Percentiles rank a stretch among this genome's conserved stretches.
Evolutionary conservation across 176 grass and related monocot genomes (phyloP).

Genomic region (Aegilops longissima): DNA sequence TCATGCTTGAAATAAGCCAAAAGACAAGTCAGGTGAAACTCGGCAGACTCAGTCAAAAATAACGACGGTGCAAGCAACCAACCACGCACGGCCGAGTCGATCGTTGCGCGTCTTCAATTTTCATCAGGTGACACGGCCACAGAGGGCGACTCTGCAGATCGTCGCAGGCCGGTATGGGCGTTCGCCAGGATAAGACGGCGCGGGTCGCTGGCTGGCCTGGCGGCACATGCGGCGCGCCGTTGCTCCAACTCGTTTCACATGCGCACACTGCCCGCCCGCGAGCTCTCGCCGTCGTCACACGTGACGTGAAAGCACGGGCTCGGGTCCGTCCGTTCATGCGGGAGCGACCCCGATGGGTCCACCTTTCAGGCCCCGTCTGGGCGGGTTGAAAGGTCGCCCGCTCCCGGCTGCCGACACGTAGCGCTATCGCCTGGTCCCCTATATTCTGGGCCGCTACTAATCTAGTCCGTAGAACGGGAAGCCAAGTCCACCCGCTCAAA

Average conservation of each 20-base stretch:
- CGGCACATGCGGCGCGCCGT: background rate
- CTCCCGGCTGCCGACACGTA: constrained; percentile 46
- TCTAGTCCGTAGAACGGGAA: background rate
- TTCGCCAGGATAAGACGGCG: background rate
- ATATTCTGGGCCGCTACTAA: background rate
- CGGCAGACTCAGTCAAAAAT: background rate
- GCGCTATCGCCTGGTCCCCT: constrained; percentile 12
- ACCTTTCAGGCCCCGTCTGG: constrained; percentile 27
- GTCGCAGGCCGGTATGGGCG: background rate
- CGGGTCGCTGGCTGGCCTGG: background rate
- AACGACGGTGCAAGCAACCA: background rate
- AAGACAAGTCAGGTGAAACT: background rate
- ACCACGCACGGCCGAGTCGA: too few relatives aligned
- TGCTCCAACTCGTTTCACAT: background rate
- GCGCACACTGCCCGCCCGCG: background rate
- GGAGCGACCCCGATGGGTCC: background rate
- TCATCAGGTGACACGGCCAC: background rate
- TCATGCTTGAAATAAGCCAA: background rate
- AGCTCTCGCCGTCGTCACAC: background rate
- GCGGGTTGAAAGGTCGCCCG: background rate
- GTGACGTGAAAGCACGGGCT: background rate
- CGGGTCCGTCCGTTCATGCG: constrained; percentile 2
- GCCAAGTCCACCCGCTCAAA: background rate
- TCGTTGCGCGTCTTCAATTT: background rate
- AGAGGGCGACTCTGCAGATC: background rate